Conservation (phyloP, 2,329 filamentous ascomycete species). For the Aspergillus sp. region DNA sequence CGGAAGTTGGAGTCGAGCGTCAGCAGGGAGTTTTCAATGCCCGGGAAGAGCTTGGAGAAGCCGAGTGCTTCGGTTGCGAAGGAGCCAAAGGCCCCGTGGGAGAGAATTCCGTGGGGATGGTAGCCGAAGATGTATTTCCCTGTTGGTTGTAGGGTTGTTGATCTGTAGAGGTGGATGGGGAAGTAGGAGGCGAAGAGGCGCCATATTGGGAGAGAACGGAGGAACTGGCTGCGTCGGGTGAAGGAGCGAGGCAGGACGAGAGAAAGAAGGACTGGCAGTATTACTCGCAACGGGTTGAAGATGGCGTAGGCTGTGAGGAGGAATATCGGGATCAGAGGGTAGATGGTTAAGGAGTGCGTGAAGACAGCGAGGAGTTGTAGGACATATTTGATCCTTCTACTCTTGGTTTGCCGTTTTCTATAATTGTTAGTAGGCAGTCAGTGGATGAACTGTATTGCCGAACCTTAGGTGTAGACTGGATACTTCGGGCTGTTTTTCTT, state of each 20-base stretch:
- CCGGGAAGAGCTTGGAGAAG: not conserved
- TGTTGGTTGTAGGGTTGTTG: slow-evolving; percentile 59
- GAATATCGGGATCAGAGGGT: not conserved
- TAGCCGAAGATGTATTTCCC: not conserved
- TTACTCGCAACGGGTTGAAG: not conserved
- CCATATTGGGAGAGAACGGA: slow-evolving; percentile 70
- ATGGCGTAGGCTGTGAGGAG: not conserved
- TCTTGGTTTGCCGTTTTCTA: not conserved
- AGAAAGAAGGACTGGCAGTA: not conserved
- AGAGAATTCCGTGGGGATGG: not conserved
- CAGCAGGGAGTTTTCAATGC: not conserved
- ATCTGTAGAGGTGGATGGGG: slow-evolving; percentile 76
- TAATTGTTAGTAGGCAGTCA: not conserved
- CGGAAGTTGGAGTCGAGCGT: not conserved
- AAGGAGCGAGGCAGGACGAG: slow-evolving; percentile 27
- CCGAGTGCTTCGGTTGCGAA: not conserved
- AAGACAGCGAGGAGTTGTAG: not conserved
- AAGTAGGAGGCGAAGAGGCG: slow-evolving; percentile 80
- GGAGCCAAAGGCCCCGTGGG: not conserved
- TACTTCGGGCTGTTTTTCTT: not conserved
- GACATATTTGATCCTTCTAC: not conserved
- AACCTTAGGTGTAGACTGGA: not conserved
- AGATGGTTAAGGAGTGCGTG: not conserved
- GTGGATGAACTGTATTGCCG: not conserved
- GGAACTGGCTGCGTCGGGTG: slow-evolving; percentile 49